Evolutionary conservation across 2,329 filamentous ascomycete species (phyloP).

Genomic region (Sclerotiophoma versabilis): DNA sequence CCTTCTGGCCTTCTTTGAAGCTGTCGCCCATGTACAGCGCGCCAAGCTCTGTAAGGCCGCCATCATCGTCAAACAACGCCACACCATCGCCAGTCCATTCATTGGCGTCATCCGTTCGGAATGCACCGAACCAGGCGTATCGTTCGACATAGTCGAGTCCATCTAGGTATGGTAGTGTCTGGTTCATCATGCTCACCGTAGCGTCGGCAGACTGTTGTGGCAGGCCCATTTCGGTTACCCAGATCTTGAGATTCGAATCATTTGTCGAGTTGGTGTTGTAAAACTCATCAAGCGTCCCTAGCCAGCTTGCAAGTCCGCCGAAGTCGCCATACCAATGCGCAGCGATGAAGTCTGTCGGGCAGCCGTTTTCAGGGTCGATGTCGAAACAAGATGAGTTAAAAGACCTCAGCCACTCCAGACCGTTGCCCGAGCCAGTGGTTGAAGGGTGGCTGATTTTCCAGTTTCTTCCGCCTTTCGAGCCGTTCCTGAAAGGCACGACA

Average conservation of each 20-base stretch:
- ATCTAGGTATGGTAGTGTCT: slow-evolving; percentile 72
- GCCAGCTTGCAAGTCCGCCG: slow-evolving; percentile 69
- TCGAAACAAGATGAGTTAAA: slow-evolving; percentile 68
- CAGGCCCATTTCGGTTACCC: slow-evolving; percentile 80
- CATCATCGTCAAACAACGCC: slow-evolving; percentile 42
- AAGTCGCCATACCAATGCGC: slow-evolving; percentile 70
- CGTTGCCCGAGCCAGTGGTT: slow-evolving; percentile 67
- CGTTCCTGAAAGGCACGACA: slow-evolving; percentile 70
- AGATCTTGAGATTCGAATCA: slow-evolving; percentile 60
- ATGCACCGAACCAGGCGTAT: slow-evolving; percentile 48
- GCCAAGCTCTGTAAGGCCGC: slow-evolving; percentile 42
- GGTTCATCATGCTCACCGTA: slow-evolving; percentile 74
- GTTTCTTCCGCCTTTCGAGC: slow-evolving; percentile 58
- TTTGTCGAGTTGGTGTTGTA: slow-evolving; percentile 58
- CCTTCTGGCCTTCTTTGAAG: slow-evolving; percentile 42
- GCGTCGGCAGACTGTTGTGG: slow-evolving; percentile 61
- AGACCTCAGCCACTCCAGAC: slow-evolving; percentile 71
- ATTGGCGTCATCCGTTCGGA: slow-evolving; percentile 43
- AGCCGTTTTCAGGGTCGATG: slow-evolving; percentile 50
- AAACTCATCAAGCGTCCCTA: slow-evolving; percentile 65
- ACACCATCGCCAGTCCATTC: slow-evolving; percentile 47
- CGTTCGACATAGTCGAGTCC: slow-evolving; percentile 56
- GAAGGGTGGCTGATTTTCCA: slow-evolving; percentile 72
- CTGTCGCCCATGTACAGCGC: slow-evolving; percentile 44
- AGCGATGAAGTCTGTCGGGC: slow-evolving; percentile 59